A percentile compares a stretch with the other conserved stretches of the same genome.
Evolutionary conservation across 441 rosid genomes (phyloP).

Genomic region (Gossypium davidsonii): DNA sequence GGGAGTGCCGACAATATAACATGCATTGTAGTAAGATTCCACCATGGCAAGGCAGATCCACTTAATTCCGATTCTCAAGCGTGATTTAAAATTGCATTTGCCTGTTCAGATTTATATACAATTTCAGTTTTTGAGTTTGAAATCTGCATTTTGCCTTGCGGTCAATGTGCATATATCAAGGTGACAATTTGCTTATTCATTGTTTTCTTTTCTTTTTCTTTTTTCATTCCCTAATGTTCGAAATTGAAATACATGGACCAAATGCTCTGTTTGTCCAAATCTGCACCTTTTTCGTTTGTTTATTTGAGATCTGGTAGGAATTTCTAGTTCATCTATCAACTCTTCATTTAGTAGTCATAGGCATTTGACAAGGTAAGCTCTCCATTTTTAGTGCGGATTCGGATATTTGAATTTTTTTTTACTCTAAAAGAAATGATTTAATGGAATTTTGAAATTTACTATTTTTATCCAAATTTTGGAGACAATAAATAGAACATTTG

Average conservation of each 20-base stretch:
- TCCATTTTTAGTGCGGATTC: too few relatives aligned
- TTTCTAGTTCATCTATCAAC: neutral
- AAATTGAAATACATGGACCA: neutral
- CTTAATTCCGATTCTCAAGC: conserved; percentile 17
- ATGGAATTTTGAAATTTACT: too few relatives aligned
- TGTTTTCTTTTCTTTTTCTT: conserved; percentile 8
- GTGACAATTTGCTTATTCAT: conserved; percentile 36
- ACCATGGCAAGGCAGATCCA: conserved; percentile 37
- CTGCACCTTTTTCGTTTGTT: neutral
- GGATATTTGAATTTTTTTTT: too few relatives aligned
- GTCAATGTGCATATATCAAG: conserved; percentile 15
- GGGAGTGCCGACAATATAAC: conserved; percentile 98
- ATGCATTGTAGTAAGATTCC: conserved; percentile 84
- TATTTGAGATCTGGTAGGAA: neutral
- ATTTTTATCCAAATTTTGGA: too few relatives aligned
- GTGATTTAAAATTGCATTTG: conserved; percentile 22
- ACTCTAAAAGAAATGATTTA: too few relatives aligned
- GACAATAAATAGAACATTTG: too few relatives aligned
- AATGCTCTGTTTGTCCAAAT: neutral
- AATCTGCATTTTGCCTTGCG: conserved; percentile 6
- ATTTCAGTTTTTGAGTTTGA: neutral
- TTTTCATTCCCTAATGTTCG: conserved; percentile 12
- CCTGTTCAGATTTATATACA: conserved; percentile 5
- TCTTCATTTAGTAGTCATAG: neutral
- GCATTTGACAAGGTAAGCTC: too few relatives aligned